Evolutionary conservation across 805 yeast genomes (phyloP), one percentile per base, ranked within the genome.

Genomic region (Cyberlindnera bimundalis): DNA sequence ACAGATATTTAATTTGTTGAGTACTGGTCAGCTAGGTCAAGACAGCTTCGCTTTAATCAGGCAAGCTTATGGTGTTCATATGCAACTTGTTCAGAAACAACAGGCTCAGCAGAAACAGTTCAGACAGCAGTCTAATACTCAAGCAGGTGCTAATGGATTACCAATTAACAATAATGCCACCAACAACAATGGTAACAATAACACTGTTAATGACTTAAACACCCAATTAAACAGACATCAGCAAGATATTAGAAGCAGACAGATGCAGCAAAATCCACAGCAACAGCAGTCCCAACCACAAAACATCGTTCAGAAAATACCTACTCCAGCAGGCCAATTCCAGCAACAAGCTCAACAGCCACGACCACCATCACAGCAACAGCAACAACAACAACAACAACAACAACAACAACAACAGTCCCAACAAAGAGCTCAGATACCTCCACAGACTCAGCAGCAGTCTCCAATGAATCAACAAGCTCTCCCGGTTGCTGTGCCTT

Each of bases 41-140:
- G 73, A 78, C 25, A 75, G 74, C 20, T 64, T 81, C 66, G 75
- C 75, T 13, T 60, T 74, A 18, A 78, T 85, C 32, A 80, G 77
- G 57, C 81, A 78, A 43, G 78, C 83, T 8, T 87, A 87, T 59
- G 72, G 75, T 34, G 66, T 81, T 37, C 90, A 83, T 59, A 67
- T 78, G 43, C 86, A 79, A 50, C 58, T 80, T 42, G 69, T 80
- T 9, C 59, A 68, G 55, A 55, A 70, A 50, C 70, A 66, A 51
- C 70, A 68, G 51, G 62, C 66, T 40, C 59, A 71, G 45, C 76
- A 72, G 38, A 42, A 43, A 32, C 42, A 46, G 39, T 34, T 31
- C 46, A 65, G 61, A 50, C 67, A 66, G 50, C 63, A 64, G 47
- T 14, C 19, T 5, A 63, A 67, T 46, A 50, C 11, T 19, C 59